These are phyloP conservation scores for Annulohypoxylon nitens DNA, from an alignment of 495 filamentous ascomycete species.

Conservation along the genomic window DNA sequence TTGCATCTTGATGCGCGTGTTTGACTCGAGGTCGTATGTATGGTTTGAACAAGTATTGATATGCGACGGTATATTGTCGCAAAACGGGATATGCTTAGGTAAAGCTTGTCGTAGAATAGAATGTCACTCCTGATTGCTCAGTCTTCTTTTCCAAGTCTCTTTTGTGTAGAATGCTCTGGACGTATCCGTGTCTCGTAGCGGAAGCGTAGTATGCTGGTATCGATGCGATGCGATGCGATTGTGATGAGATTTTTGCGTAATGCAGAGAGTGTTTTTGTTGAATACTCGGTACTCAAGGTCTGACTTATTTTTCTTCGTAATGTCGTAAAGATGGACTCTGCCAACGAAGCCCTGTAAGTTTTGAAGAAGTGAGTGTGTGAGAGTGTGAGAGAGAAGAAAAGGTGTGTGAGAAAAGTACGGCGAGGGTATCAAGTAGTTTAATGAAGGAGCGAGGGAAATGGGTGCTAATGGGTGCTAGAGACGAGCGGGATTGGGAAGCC, in stretches of 20 bases:
- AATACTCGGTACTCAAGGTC: slow-evolving; percentile 60
- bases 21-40: slow-evolving; percentile 16
- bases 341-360: slow-evolving; percentile 67
- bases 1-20: slow-evolving; percentile 53
- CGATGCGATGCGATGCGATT: slow-evolving; percentile 39
- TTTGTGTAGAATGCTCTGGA: slow-evolving; percentile 21
- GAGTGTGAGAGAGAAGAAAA: slow-evolving; percentile 29
- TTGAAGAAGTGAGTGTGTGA: slow-evolving; percentile 39
- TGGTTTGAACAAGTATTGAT: slow-evolving; percentile 10
- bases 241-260: slow-evolving; percentile 33
- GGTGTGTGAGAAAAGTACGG: slow-evolving; percentile 25
- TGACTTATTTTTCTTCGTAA: slow-evolving; percentile 46
- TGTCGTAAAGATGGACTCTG: slow-evolving; percentile 63
- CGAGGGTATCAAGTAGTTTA: slow-evolving; percentile 44
- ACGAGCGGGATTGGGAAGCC: slow-evolving; percentile 35
- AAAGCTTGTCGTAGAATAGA: slow-evolving; percentile 9
- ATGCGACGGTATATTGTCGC: slow-evolving; percentile 29
- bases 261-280: slow-evolving; percentile 56
- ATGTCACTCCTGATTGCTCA: slow-evolving; percentile 11
- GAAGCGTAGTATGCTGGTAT: slow-evolving; percentile 26
- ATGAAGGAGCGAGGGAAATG: slow-evolving; percentile 46
- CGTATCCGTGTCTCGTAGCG: slow-evolving; percentile 42
- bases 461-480: slow-evolving; percentile 39
- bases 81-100: slow-evolving; percentile 15
- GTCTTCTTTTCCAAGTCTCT: slow-evolving; percentile 35